Evolutionary conservation across 176 grass and related monocot species (phyloP).

Genomic region (Carex parvula): DNA sequence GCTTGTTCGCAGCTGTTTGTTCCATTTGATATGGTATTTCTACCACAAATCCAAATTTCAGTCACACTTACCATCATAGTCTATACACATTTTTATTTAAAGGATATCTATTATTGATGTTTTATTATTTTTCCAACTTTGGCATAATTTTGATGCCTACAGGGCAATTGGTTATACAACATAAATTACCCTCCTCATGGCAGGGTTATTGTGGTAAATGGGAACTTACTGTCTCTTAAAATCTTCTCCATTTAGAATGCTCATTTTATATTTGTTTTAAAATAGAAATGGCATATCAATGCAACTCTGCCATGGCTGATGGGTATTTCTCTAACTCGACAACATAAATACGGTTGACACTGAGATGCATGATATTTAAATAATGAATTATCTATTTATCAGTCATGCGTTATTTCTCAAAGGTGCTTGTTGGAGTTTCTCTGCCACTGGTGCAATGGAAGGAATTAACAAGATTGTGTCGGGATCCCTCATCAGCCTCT

Average conservation of each 20-base stretch:
- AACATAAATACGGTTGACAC: neutral
- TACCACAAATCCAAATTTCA: neutral
- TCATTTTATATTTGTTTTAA: too few relatives aligned
- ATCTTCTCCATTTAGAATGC: neutral
- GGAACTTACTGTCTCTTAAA: too few relatives aligned
- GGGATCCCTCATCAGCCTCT: constrained; percentile 70
- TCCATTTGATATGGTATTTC: neutral
- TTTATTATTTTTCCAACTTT: neutral
- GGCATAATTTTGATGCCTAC: neutral
- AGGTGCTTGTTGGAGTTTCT: constrained; percentile 98
- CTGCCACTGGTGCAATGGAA: constrained; percentile 89
- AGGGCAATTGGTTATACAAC: neutral
- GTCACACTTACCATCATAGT: neutral
- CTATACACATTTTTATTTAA: neutral
- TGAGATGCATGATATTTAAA: neutral
- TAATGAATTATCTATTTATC: neutral
- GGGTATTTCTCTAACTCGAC: too few relatives aligned
- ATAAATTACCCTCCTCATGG: too few relatives aligned
- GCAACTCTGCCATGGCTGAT: too few relatives aligned
- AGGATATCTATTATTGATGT: neutral
- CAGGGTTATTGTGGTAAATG: too few relatives aligned
- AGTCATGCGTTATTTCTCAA: neutral
- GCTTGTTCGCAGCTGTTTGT: neutral
- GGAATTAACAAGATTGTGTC: constrained; percentile 94
- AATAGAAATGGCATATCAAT: too few relatives aligned